Base-by-base conservation (phyloP, 495 filamentous ascomycete genomes). In the Viridothelium virens region DNA sequence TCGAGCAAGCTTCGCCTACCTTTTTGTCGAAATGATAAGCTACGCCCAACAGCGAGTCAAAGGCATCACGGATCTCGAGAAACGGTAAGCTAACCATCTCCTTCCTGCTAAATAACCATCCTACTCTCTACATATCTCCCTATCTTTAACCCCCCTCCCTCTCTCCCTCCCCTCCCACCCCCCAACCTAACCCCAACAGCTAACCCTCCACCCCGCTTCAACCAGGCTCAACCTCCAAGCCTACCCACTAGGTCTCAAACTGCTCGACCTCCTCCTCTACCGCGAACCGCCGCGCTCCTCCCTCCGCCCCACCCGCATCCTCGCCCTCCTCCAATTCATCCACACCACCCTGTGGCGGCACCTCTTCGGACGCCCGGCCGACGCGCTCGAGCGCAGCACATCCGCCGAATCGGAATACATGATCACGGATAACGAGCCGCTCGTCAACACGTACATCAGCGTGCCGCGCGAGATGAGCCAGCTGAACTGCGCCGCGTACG, bases 1-100 rank as follows among this genome's bases (percentile, higher is more conserved):
- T 76, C 88, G 94, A 65, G 86, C 95, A 0, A 90, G 89, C 75
- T 97, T 99, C 77, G 95, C 94, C 39, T 97, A 94, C 73, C 80
- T 99, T 31, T 99, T 99, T 71, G 87, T 85, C 47, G 93, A 97
- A 82, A 96, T 99, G 91, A 92, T 99, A 39, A 87, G 84, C 71
- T 97, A 99, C 76, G 92, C 94, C 53, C 95, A 97, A 74, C 86
- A 87, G 71, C 80, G 89, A 69, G 92, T 96, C 64, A 93, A 89
- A 65, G 91, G 90, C 1, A 96, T 97, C 63, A 87, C 92, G 72
- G 95, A 97, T 75, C 74, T 99, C 14, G 94, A 99, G 76, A 91
- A 59, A 80, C 84, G 90, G 91, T 94, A 73, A 48, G 80, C 71
- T n/a, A 25, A 16, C 31, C 10, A n/a, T 14, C 47, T 3, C 47